Evolutionary conservation across 2,329 filamentous ascomycete genomes (phyloP), one percentile per base, ranked within the genome.

Genomic region (Apiospora rasikravindrae): DNA sequence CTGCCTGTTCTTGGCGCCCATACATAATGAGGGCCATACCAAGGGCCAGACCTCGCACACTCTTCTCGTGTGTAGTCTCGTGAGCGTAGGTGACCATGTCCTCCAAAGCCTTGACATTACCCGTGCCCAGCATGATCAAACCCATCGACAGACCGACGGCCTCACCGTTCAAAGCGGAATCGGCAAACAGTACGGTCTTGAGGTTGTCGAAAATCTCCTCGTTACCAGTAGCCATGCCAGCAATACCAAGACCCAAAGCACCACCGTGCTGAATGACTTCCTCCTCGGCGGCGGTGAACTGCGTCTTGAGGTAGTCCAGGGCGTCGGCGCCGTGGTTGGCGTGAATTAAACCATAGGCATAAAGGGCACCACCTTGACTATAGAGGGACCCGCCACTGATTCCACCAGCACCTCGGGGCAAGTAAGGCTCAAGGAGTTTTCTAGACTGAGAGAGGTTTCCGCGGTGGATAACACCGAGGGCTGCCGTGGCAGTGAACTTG

Each of bases 1-100:
- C 96, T 16, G 96, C 96, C 75, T 93, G 93, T 83, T 99, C 96
- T 84, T 98, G 95, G 73, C 95, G 93, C 67, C 93, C 95, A 78
- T 96, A 99, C 96, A 98, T 98, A 85, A 99, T 98, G 73, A 99
- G 87, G 14, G 96, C 95, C 94, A 99, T 98, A 73, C 96, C 96
- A 76, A 99, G 90, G 44, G 96, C 96, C 73, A 98, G 90, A 80
- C 96, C 96, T 69, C 96, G 94, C 33, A 99, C 95, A 79, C 97
- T 98, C 89, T 99, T 99, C 86, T 99, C 96, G 84, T 99, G 96
- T 74, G 97, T 96, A 0, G 96, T 99, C 77, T 99, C 96, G 79
- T 98, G 96, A 4, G 96, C 95, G 80, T 99, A 99, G 67, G 95
- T 93, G 72, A 98, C 96, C 96, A 99, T 98, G 77, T 97, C 94